These are phyloP conservation scores for Xylaria sp. DNA, from an alignment of 2,329 filamentous ascomycete species.

Conservation along the genomic window DNA sequence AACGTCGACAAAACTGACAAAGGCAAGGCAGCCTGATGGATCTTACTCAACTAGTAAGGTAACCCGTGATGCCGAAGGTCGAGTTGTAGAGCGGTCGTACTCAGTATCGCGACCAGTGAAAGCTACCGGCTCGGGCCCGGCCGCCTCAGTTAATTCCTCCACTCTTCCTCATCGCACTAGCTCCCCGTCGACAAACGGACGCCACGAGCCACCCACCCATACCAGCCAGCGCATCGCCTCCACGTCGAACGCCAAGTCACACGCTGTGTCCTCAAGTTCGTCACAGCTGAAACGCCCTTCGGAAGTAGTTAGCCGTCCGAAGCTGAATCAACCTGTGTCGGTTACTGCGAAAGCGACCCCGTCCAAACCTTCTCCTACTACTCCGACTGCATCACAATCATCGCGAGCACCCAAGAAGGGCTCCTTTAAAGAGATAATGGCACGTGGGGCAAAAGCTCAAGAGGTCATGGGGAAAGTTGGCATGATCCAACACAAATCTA, in stretches of 20 bases:
- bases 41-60: constrained; percentile 47
- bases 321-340: constrained; percentile 36
- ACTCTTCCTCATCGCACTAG: constrained; percentile 47
- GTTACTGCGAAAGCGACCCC: constrained; percentile 41
- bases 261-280: constrained; percentile 26
- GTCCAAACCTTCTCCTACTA: constrained; percentile 46
- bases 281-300: constrained; percentile 40
- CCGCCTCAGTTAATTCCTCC: constrained; percentile 45
- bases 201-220: constrained; percentile 42
- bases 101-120: constrained; percentile 42
- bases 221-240: constrained; percentile 39
- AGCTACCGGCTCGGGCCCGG: constrained; percentile 40
- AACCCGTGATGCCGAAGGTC: constrained; percentile 44
- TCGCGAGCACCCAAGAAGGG: constrained; percentile 72
- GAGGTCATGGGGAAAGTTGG: constrained; percentile 70
- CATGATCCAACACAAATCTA: constrained; percentile 79
- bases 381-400: constrained; percentile 43
- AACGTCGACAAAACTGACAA: constrained; percentile 45
- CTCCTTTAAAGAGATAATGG: constrained; percentile 79
- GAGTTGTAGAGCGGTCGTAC: constrained; percentile 41
- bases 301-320: constrained; percentile 41
- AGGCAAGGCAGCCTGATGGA: constrained; percentile 47
- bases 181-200: constrained; percentile 45
- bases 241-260: constrained; percentile 40
- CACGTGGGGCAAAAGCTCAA: constrained; percentile 75